These are phyloP conservation scores for Starmerella davenportii DNA, from an alignment of 805 yeast genomes.

Conservation along the genomic window DNA sequence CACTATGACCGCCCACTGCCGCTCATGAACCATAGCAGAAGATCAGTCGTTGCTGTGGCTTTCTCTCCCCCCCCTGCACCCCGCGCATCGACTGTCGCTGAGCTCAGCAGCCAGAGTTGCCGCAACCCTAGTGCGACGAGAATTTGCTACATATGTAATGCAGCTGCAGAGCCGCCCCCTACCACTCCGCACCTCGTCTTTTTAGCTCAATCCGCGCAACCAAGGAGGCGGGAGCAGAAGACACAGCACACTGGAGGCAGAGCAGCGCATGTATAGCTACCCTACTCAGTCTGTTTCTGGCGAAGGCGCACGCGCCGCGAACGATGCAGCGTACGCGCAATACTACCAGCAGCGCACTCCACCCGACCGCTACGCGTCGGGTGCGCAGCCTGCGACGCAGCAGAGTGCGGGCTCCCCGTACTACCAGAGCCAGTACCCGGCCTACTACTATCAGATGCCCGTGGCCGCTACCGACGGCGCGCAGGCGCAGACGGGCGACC, in stretches of 20 bases:
- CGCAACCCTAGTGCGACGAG: conserved; percentile 8
- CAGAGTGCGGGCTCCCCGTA: conserved; percentile 8
- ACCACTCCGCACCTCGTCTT: conserved; percentile 1
- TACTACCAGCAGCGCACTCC: conserved; percentile 8
- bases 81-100: too few species aligned
- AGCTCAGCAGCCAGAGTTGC: too few species aligned
- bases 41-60: too few species aligned
- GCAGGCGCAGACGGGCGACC: conserved; percentile 2
- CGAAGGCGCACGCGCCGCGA: conserved; percentile 5
- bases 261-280: conserved; percentile 4
- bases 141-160: conserved; percentile 17
- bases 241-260: too few species aligned
- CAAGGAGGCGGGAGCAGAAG: too few species aligned
- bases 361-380: conserved; percentile 10
- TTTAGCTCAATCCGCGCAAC: too few species aligned
- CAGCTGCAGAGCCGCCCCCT: conserved; percentile 12
- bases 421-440: conserved; percentile 14
- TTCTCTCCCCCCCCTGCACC: too few species aligned
- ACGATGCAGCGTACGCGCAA: conserved; percentile 8
- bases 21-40: too few species aligned
- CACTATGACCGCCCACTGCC: too few species aligned
- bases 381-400: conserved; percentile 9
- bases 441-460: conserved; percentile 11
- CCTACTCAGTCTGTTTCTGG: conserved; percentile 2
- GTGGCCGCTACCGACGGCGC: conserved; percentile 8